Evolutionary conservation across 306 rosid species (phyloP).

Genomic region (Cucumis melo): DNA sequence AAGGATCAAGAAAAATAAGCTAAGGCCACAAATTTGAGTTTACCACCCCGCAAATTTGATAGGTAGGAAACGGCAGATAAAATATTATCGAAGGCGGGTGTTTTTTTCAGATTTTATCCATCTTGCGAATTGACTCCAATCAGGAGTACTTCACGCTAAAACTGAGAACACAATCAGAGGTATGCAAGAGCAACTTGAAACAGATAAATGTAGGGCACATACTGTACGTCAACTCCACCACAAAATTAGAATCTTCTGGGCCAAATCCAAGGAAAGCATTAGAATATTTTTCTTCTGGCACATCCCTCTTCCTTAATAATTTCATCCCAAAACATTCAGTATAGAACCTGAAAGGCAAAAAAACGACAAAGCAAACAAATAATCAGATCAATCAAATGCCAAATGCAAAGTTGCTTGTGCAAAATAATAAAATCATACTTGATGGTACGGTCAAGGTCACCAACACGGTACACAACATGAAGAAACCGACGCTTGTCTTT

Average conservation of each 20-base stretch:
- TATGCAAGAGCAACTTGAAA: not conserved
- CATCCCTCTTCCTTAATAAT: constrained; percentile 66
- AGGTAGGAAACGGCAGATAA: not conserved
- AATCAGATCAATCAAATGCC: not conserved
- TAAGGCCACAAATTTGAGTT: not conserved
- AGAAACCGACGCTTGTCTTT: constrained; percentile 78
- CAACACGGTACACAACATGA: constrained; percentile 92
- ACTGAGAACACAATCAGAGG: not conserved
- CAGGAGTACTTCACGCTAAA: not conserved
- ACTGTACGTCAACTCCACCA: constrained; percentile 86
- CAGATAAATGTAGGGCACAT: constrained; percentile 18
- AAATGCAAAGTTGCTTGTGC: not conserved
- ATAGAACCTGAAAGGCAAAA: constrained; percentile 43
- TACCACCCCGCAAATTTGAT: not conserved
- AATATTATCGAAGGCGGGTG: not conserved
- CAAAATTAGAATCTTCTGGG: constrained; percentile 62
- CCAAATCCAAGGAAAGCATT: constrained; percentile 94
- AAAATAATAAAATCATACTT: constrained; percentile 29
- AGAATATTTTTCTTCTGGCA: constrained; percentile 80
- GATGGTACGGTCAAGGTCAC: constrained; percentile 94
- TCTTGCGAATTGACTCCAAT: not conserved
- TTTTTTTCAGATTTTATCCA: too few relatives aligned
- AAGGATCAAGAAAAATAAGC: not conserved
- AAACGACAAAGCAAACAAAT: not conserved
- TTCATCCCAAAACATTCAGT: constrained; percentile 87